Percentiles rank a stretch among this genome's conserved stretches.
Conservation (phyloP, 1,284 basidiomycete genomes). For the Sporisorium sorghi region DNA sequence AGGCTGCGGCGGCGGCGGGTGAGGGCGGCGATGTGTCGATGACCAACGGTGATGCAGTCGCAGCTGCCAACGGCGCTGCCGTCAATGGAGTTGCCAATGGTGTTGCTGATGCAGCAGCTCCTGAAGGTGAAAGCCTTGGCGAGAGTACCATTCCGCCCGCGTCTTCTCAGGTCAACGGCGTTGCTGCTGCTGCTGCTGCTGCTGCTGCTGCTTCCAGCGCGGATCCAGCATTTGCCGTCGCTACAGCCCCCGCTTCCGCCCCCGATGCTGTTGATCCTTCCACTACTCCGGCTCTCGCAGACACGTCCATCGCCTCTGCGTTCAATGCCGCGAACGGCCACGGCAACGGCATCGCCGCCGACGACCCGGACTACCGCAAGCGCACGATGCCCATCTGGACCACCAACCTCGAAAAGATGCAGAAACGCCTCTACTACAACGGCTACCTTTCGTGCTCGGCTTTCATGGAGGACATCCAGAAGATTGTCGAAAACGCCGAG, state of each 20-base stretch:
- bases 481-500: slow-evolving; percentile 89
- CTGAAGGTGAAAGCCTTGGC: background rate
- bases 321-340: slow-evolving; percentile 9
- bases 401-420: slow-evolving; percentile 82
- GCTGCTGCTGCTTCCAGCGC: slow-evolving; percentile 1
- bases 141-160: slow-evolving; percentile 13
- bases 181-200: background rate
- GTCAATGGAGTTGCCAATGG: slow-evolving; percentile 6
- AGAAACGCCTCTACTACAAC: slow-evolving; percentile 84
- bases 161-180: slow-evolving; percentile 28
- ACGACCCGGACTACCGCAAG: slow-evolving; percentile 37
- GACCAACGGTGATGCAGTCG: slow-evolving; percentile 21
- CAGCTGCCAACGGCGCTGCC: slow-evolving; percentile 10
- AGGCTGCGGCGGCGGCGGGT: background rate
- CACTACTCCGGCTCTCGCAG: slow-evolving; percentile 1
- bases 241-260: background rate
- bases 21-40: slow-evolving; percentile 31
- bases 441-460: slow-evolving; percentile 87
- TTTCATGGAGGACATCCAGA: slow-evolving; percentile 87
- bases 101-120: background rate
- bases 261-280: slow-evolving; percentile 1
- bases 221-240: background rate
- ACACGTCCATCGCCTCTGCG: slow-evolving; percentile 19
- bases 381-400: slow-evolving; percentile 66
- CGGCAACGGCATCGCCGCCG: slow-evolving; percentile 5